These are phyloP conservation scores for Byssoonygena ceratinophila DNA, from an alignment of 2,329 filamentous ascomycete species.

Conservation along the genomic window DNA sequence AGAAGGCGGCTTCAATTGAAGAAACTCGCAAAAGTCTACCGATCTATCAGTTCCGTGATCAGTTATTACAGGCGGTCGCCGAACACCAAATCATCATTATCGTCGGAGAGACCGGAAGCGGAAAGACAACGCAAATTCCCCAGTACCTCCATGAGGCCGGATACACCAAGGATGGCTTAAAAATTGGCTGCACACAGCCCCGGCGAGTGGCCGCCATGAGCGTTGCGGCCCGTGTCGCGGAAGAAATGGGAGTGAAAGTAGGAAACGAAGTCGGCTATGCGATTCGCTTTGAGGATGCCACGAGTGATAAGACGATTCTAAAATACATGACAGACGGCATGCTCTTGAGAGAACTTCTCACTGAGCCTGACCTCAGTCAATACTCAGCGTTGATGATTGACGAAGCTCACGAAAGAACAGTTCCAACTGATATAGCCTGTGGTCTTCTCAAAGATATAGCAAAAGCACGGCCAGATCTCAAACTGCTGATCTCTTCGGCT, in stretches of 20 bases:
- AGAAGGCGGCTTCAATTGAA: constrained; percentile 76
- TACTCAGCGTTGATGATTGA: constrained; percentile 94
- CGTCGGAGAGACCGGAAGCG: constrained; percentile 86
- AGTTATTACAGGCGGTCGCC: constrained; percentile 76
- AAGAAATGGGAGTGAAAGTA: constrained; percentile 82
- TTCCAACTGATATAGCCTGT: constrained; percentile 82
- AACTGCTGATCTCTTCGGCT: constrained; percentile 82
- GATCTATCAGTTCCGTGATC: constrained; percentile 76
- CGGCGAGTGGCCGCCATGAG: constrained; percentile 95
- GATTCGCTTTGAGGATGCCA: constrained; percentile 89
- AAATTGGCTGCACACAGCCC: constrained; percentile 87
- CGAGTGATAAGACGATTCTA: constrained; percentile 78
- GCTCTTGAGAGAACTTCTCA: constrained; percentile 79
- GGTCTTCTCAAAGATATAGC: constrained; percentile 83
- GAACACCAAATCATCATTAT: constrained; percentile 82
- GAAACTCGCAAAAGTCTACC: constrained; percentile 84
- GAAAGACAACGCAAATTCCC: constrained; percentile 90
- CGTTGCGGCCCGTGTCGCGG: constrained; percentile 88
- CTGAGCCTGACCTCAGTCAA: constrained; percentile 68
- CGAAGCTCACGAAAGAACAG: constrained; percentile 88
- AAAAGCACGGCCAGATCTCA: constrained; percentile 70
- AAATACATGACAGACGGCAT: constrained; percentile 99
- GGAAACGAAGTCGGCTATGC: constrained; percentile 90
- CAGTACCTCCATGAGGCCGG: constrained; percentile 90
- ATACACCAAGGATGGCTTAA: constrained; percentile 71